Base-by-base conservation (phyloP, 371 early-diverging fungal genomes). In the Amoeboaphelidium protococcarum region DNA sequence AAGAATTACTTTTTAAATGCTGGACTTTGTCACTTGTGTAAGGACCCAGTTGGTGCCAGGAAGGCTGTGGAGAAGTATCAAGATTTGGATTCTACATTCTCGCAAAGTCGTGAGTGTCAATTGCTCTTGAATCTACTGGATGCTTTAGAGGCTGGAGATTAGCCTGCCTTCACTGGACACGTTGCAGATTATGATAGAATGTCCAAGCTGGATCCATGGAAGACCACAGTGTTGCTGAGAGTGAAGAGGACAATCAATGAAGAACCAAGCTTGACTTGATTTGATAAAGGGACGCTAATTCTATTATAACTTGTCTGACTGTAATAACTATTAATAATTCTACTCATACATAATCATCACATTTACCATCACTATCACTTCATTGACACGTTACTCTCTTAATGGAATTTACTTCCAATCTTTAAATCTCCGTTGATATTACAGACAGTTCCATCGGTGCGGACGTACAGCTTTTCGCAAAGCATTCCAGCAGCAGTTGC, bases 1-100 rank as follows among this genome's bases (percentile, higher is more conserved):
- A 82, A 85, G 53, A 90, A 89, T 27, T 90, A 88, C 62, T 77
- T 90, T 46, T 65, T 91, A 52, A 90, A 94, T 59, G 85, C 90
- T 4, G 87, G 82, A 6, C 55, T 94, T 47, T 91, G 92, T 55
- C 72, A 78, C 44, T 58, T 91, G 41, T 62, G 63, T 26, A 44
- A 80, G 70, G 88, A 91, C 59, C 55, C 54, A 3, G 70, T 87
- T 20, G 71, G 78, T 20, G 64, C 79, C 1, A 68, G 66, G 27
- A 68, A 71, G 48, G 71, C 80, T 16, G 51, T 91, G 20, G 72
- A 72, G 27, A 70, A 75, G 51, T 94, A 91, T 60, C 64, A 70
- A 50, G 68, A 70, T 26, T 62, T 91, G 73, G 92, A 91, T 52
- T 61, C 74, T 1, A 67, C 83, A 0, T 94, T 94, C 66, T 63